Base-by-base conservation (phyloP, 805 yeast species). In the Kluyveromyces starmeri region DNA sequence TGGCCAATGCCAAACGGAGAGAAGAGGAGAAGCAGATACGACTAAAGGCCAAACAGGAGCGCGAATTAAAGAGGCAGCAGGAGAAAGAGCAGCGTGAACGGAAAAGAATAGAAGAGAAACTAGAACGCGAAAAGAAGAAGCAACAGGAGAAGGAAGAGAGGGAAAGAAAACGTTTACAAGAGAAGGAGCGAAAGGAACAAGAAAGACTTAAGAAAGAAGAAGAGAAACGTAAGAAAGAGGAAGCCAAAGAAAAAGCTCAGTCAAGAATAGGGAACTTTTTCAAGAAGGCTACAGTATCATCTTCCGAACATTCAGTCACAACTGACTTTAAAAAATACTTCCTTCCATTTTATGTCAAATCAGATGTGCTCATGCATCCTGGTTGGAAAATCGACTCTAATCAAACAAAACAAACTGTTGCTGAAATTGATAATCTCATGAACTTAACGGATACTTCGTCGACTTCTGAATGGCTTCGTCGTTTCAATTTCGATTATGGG, bases 341-440 rank as follows among this genome's bases (percentile, higher is more conserved):
- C 35, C 45, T 55, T 17, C 61, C 60, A 10, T 66, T 66, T 39
- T 63, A 59, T 37, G 47, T 61, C 1, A 62, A 58, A 36, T 65
- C 54, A 16, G 60, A 60, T 11, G 53, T 55, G 2, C 35, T 37
- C 2, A 28, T 63, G 7, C 48, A 47, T n/a, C 30, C 37, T 10
- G 28, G 28, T 15, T 27, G 34, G 7, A 36, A 28, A 11, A 20
- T 42, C 21, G 26, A 44, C 4, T 20, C 32, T 10, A 16, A 32
- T 5, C 27, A 21, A 3, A 27, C 38, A 4, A 37, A 40, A n/a
- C 10, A 44, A 35, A 12, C 42, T 56, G 23, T 61, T 57, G 34
- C 30, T 4, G 25, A 16, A 7, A 32, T 39, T n/a, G 42, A 39
- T 21, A 19, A n/a, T n/a, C 26, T 31, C 13, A 16, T 38, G n/a